Conservation (phyloP, 2,329 filamentous ascomycete species). For the Pseudocercospora ulei region DNA sequence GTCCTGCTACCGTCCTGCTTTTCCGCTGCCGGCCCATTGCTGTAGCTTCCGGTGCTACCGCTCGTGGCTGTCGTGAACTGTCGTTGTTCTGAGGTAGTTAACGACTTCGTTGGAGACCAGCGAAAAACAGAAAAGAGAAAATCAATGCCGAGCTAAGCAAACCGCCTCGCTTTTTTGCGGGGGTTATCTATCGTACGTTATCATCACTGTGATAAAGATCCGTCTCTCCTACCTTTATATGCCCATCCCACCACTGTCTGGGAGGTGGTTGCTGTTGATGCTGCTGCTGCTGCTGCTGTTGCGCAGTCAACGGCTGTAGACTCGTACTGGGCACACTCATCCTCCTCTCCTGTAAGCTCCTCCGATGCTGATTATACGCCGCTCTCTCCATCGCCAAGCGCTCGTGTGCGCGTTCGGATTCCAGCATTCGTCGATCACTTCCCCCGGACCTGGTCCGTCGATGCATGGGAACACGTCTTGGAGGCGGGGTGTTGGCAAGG, state of each 20-base stretch:
- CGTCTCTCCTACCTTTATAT: slow-evolving; percentile 18
- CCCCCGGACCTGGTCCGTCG: slow-evolving; percentile 28
- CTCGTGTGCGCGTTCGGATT: slow-evolving; percentile 34
- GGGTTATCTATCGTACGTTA: too few relatives aligned
- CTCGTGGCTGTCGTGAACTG: too few relatives aligned
- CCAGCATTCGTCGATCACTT: slow-evolving; percentile 30
- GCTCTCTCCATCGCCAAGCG: slow-evolving; percentile 36
- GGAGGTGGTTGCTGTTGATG: slow-evolving; percentile 9
- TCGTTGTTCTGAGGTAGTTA: too few relatives aligned
- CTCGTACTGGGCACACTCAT: slow-evolving; percentile 15
- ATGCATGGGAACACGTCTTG: slow-evolving; percentile 20
- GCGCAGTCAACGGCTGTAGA: too few relatives aligned
- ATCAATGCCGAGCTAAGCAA: too few relatives aligned
- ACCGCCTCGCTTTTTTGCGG: too few relatives aligned
- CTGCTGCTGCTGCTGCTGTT: not conserved
- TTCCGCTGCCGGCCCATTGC: too few relatives aligned
- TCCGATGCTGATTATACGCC: slow-evolving; percentile 22
- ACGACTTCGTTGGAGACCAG: too few relatives aligned
- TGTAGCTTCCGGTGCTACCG: too few relatives aligned
- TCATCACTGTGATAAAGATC: slow-evolving; percentile 14
- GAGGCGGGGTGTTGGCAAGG: not conserved
- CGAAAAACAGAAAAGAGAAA: too few relatives aligned
- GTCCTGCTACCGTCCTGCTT: too few relatives aligned
- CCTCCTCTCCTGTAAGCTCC: slow-evolving; percentile 22
- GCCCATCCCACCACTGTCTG: slow-evolving; percentile 28